These are phyloP conservation scores for Ophiostoma quercus DNA, from an alignment of 2,329 filamentous ascomycete species.

Conservation along the genomic window DNA sequence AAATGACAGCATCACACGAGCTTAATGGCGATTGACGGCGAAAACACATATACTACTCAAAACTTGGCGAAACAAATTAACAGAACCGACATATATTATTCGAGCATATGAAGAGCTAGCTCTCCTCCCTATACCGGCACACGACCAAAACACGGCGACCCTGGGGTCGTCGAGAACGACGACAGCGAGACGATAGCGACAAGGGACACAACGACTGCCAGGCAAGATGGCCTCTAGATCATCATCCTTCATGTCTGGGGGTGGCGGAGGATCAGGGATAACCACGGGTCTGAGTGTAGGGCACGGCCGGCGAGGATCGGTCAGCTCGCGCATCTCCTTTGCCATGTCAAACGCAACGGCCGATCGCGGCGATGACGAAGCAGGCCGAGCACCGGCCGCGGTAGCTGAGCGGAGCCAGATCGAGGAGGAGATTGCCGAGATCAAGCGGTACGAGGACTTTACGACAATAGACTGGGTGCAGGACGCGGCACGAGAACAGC, in stretches of 20 bases:
- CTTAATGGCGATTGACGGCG: neutral
- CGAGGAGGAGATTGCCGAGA: conserved; percentile 93
- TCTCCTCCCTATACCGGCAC: neutral
- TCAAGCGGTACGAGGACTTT: conserved; percentile 98
- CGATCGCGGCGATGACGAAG: conserved; percentile 42
- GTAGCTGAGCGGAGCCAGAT: conserved; percentile 53
- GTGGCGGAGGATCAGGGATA: neutral
- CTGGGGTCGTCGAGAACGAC: conserved; percentile 15
- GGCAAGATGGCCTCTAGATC: neutral
- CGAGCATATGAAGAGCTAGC: neutral
- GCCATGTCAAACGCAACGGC: conserved; percentile 56
- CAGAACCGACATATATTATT: neutral
- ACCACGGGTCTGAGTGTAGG: neutral
- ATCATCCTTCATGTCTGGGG: neutral
- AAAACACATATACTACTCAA: neutral
- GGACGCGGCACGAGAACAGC: conserved; percentile 86
- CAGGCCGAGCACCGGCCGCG: conserved; percentile 42
- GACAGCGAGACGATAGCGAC: conserved; percentile 1
- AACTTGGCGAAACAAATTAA: neutral
- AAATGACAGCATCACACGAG: conserved; percentile 3
- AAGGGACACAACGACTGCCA: neutral
- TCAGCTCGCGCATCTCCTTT: conserved; percentile 11
- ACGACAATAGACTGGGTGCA: conserved; percentile 99
- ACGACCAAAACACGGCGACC: neutral
- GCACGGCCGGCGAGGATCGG: neutral